Percentiles rank a stretch among this genome's conserved stretches.
Conservation (phyloP, 1,284 basidiomycete genomes). For the Mycena sp. region DNA sequence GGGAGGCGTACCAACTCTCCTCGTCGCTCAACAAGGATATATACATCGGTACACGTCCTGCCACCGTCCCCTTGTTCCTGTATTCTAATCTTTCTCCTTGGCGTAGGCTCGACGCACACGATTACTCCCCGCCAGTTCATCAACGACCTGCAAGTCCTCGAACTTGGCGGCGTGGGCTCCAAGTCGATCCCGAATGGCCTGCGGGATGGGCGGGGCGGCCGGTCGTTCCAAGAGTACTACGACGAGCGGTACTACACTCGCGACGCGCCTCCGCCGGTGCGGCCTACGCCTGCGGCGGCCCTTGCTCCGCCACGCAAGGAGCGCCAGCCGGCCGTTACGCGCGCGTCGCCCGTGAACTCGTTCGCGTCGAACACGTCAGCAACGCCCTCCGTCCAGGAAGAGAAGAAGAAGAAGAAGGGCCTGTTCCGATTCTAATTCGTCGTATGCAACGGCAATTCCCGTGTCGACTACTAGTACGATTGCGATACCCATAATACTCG, state of each 20-base stretch:
- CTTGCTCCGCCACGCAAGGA: constrained; percentile 20
- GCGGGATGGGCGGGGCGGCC: constrained; percentile 58
- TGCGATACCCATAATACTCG: constrained; percentile 6
- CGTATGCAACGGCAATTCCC: neutral
- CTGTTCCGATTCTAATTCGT: constrained; percentile 70
- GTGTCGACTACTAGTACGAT: neutral
- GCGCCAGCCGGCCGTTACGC: constrained; percentile 6
- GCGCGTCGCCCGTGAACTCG: constrained; percentile 44
- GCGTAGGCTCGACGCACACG: constrained; percentile 88
- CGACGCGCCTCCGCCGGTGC: constrained; percentile 65
- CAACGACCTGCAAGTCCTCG: constrained; percentile 87
- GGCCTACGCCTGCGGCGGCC: constrained; percentile 46
- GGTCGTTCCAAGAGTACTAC: constrained; percentile 74
- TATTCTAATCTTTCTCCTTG: neutral
- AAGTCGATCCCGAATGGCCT: constrained; percentile 79
- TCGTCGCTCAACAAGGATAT: constrained; percentile 85
- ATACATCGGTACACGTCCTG: constrained; percentile 76
- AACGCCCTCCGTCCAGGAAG: constrained; percentile 58
- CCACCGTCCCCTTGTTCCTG: neutral
- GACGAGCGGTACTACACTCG: constrained; percentile 80
- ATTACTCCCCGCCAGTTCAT: constrained; percentile 88
- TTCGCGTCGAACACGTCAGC: constrained; percentile 48
- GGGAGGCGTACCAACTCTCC: constrained; percentile 87
- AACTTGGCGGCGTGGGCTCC: constrained; percentile 80
- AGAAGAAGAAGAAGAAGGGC: constrained; percentile 84